These are phyloP conservation scores for Globisporangium emineosum DNA, from an alignment of 352 stramenopile species.

Conservation along the genomic window DNA sequence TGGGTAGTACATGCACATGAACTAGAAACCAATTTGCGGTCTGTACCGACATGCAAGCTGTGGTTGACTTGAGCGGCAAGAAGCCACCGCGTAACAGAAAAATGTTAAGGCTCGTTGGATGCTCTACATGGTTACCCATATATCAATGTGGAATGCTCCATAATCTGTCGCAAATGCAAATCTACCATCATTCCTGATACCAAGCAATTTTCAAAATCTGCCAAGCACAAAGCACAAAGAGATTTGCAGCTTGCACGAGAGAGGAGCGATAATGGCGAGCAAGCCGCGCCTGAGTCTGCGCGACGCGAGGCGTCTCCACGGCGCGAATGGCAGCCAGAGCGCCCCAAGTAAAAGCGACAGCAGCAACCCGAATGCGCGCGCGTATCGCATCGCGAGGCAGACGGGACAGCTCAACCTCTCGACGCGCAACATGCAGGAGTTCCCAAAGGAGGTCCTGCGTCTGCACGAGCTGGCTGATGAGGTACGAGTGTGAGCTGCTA, in stretches of 20 bases:
- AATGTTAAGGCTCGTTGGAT: too few relatives aligned
- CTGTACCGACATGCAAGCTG: too few relatives aligned
- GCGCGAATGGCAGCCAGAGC: conserved; percentile 1
- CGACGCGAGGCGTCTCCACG: conserved; percentile 35
- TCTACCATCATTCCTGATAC: conserved; percentile 13
- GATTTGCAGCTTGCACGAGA: background rate
- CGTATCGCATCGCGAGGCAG: conserved; percentile 53
- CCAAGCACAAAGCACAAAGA: background rate
- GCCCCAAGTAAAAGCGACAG: conserved; percentile 14
- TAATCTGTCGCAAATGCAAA: conserved; percentile 4
- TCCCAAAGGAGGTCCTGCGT: conserved; percentile 58
- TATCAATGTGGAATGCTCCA: background rate
- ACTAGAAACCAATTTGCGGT: too few relatives aligned
- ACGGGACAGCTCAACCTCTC: conserved; percentile 63
- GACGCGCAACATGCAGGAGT: conserved; percentile 41
- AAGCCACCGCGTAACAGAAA: too few relatives aligned
- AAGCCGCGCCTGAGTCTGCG: conserved; percentile 34
- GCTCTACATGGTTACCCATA: background rate
- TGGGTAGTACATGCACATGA: too few relatives aligned
- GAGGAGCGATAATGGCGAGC: conserved; percentile 27
- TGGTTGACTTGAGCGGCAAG: too few relatives aligned
- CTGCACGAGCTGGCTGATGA: conserved; percentile 61
- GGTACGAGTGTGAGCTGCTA: conserved; percentile 12
- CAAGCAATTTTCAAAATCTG: conserved; percentile 7
- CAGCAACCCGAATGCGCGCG: conserved; percentile 26